Evolutionary conservation across 129 eudicot genomes (phyloP), one percentile per base, ranked within the genome.

Genomic region (Ambrosia artemisiifolia): DNA sequence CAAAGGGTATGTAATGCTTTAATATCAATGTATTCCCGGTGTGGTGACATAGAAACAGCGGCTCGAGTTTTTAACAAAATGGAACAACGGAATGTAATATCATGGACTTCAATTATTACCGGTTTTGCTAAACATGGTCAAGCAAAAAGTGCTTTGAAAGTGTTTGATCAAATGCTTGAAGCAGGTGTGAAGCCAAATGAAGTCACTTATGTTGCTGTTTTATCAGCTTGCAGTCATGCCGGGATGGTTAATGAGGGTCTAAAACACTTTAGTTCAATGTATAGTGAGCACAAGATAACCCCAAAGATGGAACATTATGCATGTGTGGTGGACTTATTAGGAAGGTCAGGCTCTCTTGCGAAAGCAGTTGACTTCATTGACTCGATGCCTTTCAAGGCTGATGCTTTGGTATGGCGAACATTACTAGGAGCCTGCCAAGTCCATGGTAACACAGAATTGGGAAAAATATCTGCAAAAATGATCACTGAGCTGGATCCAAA

Each of bases 291-390:
- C 54, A 82, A 80, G 28, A 71, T 89, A 63, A 70, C 59, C 64
- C 96, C 92, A 19, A 83, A 84, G 71, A 84, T 84, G 89, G 96
- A 89, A 80, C 96, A 89, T 67, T 89, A 84, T 17, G 92, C 96
- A 17, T 89, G 92, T 84, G 84, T 89, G 77, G 96, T 89, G 32
- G 92, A 89, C 75, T 38, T 89, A 33, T 54, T 86, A 50, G 92
- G 92, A 50, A 79, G 96, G 34, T 77, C 88, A 1, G 96, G 96
- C 10, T 71, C 63, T 54, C 78, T 89, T 46, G 78, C 74, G 4
- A 72, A 84, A 12, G 88, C 96, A 1, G 28, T 79, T 4, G 77
- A 83, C 33, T 72, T 86, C 20, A 83, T 89, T 33, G 40, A 80
- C 55, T 79, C 84, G 2, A 86, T 89, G 96, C 96, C 96, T 77